Evolutionary conservation across 2,329 filamentous ascomycete species (phyloP).

Genomic region (Ophidiomyces ophidiicola): DNA sequence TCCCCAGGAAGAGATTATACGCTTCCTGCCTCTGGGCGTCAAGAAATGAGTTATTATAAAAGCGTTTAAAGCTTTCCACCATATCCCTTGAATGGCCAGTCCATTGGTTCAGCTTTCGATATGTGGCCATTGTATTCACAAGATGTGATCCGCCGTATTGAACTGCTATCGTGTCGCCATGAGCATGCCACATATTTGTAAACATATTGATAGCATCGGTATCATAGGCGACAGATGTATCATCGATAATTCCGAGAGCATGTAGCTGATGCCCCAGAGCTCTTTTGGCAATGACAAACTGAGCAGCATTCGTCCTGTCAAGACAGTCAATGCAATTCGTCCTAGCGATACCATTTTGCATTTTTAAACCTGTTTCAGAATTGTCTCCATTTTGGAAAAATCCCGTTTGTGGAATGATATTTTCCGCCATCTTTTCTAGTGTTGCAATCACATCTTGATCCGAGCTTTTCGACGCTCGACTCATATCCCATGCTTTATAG

Average conservation of each 20-base stretch:
- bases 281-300: slow-evolving; percentile 93
- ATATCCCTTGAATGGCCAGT: slow-evolving; percentile 94
- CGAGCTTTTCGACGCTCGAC: slow-evolving; percentile 77
- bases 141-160: slow-evolving; percentile 96
- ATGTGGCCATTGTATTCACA: slow-evolving; percentile 98
- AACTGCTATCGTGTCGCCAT: slow-evolving; percentile 93
- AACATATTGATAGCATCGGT: slow-evolving; percentile 93
- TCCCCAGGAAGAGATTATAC: slow-evolving; percentile 92
- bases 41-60: slow-evolving; percentile 97
- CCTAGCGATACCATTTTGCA: slow-evolving; percentile 84
- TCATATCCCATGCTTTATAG: slow-evolving; percentile 98
- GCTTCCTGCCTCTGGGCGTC: slow-evolving; percentile 97
- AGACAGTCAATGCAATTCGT: slow-evolving; percentile 98
- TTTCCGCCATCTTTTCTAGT: slow-evolving; percentile 77
- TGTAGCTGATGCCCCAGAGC: slow-evolving; percentile 86
- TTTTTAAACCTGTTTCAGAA: slow-evolving; percentile 49
- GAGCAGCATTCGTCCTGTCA: slow-evolving; percentile 91
- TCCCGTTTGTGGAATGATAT: slow-evolving; percentile 71
- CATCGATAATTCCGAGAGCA: slow-evolving; percentile 73
- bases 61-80: slow-evolving; percentile 97
- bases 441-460: slow-evolving; percentile 91
- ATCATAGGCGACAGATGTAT: slow-evolving; percentile 74
- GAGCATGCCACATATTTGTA: slow-evolving; percentile 96
- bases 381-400: slow-evolving; percentile 91
- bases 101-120: slow-evolving; percentile 98